Evolutionary conservation across 2,329 filamentous ascomycete genomes (phyloP).

Genomic region (Ceratocystis smalleyi): DNA sequence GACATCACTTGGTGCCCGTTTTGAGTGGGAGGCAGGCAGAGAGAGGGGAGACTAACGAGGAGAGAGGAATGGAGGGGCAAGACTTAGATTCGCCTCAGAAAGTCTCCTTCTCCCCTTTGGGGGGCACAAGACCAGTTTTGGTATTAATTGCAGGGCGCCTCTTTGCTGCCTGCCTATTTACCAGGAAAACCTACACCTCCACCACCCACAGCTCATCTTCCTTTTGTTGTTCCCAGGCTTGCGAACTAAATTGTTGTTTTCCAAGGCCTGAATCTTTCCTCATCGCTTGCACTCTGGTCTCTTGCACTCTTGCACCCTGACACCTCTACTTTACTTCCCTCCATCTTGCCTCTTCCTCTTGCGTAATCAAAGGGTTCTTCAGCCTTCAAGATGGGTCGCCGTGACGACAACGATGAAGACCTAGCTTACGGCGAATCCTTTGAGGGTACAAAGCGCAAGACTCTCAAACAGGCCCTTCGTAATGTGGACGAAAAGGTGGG

Average conservation of each 20-base stretch:
- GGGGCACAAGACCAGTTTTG: background rate
- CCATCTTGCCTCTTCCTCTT: background rate
- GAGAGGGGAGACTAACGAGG: background rate
- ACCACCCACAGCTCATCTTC: background rate
- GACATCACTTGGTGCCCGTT: conserved; percentile 11
- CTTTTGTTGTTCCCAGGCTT: background rate
- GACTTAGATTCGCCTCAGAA: background rate
- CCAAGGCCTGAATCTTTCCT: background rate
- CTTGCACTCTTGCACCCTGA: background rate
- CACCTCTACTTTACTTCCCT: background rate
- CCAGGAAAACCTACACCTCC: background rate
- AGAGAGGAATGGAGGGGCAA: background rate
- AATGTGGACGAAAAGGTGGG: conserved; percentile 5
- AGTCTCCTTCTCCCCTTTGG: background rate
- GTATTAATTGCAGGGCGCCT: background rate
- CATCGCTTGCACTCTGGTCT: background rate
- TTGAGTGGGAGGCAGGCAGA: background rate
- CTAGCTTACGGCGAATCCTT: conserved; percentile 15
- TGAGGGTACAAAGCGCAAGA: conserved; percentile 12
- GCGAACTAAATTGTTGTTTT: background rate
- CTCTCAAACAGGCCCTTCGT: conserved; percentile 10
- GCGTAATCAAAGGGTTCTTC: background rate
- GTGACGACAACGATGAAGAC: conserved; percentile 12
- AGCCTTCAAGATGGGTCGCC: conserved; percentile 4
- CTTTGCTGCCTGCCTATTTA: background rate